Evolutionary conservation across 2,329 filamentous ascomycete genomes (phyloP), one percentile per base, ranked within the genome.

Genomic region (Phyllosticta ampelicida): DNA sequence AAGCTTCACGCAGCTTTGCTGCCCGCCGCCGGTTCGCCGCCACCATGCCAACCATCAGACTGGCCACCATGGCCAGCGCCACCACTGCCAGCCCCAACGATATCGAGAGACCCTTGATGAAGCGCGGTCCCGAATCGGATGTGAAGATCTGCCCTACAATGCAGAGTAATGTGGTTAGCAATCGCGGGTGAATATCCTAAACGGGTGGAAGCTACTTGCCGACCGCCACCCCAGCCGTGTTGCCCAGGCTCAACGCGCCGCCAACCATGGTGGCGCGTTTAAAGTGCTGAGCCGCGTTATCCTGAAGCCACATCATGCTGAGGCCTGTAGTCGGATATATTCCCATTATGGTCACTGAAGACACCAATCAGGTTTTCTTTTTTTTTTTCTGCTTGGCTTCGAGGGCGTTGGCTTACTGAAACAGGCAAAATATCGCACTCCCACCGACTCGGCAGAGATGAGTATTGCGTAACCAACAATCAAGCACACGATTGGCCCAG

Each of bases 281-380:
- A 51, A 58, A 58, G 36, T 58, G 55, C 49, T 58, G 55, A 51
- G 55, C 55, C 51, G 55, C 50, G 51, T 58, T 58, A 19, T 58
- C 55, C 51, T 58, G 55, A 21, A 58, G 55, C 55, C 55, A 58
- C 55, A 58, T 58, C 55, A 58, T 58, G 55, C 55, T 58, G n/a
- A 58, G 44, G 50, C 55, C 55, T 18, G 55, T 58, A 30, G 50
- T 53, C 9, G 55, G 55, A 28, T 53, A 58, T 29, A 58, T 58
- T 16, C 55, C 55, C 55, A 58, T 58, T 23, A 58, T 50, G 10
- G 55, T 44, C 5, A 58, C 55, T 58, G 51, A 5, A 50, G 23
- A 21, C 20, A 1, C 48, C 13, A 18, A 48, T 51, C 29, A 53
- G 51, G 5, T n/a, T 18, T 3, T 44, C n/a, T n/a, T n/a, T 18